These are phyloP conservation scores for Pleurotus platypus DNA, from an alignment of 768 basidiomycete genomes.

Conservation along the genomic window DNA sequence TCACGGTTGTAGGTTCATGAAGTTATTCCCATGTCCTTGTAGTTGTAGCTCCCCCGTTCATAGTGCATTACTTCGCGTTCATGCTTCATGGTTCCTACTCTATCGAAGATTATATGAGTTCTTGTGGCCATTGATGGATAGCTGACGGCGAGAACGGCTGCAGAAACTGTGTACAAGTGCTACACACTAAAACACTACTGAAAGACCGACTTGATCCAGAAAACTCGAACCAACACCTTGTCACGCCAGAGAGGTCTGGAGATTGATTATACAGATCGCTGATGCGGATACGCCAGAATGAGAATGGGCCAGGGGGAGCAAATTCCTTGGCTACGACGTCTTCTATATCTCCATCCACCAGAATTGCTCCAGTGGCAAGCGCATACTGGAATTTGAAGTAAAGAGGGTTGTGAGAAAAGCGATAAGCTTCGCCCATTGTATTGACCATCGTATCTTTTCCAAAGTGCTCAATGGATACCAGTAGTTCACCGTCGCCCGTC, in stretches of 20 bases:
- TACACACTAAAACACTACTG: neutral
- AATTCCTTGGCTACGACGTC: neutral
- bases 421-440: neutral
- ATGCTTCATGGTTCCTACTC: too few species aligned
- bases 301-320: neutral
- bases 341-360: neutral
- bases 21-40: neutral
- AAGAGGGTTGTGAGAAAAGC: neutral
- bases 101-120: too few species aligned
- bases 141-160: too few species aligned
- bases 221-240: neutral
- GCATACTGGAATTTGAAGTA: neutral
- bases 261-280: neutral
- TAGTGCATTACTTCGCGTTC: too few species aligned
- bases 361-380: neutral
- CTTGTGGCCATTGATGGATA: too few species aligned
- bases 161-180: too few species aligned
- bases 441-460: neutral
- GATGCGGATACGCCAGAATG: neutral
- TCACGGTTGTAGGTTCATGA: neutral
- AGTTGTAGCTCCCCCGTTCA: neutral
- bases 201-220: neutral
- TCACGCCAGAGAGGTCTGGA: neutral
- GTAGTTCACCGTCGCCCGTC: neutral
- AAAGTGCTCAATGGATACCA: neutral